Conservation (phyloP, 768 basidiomycete genomes). For the Mycena capillaripes region DNA sequence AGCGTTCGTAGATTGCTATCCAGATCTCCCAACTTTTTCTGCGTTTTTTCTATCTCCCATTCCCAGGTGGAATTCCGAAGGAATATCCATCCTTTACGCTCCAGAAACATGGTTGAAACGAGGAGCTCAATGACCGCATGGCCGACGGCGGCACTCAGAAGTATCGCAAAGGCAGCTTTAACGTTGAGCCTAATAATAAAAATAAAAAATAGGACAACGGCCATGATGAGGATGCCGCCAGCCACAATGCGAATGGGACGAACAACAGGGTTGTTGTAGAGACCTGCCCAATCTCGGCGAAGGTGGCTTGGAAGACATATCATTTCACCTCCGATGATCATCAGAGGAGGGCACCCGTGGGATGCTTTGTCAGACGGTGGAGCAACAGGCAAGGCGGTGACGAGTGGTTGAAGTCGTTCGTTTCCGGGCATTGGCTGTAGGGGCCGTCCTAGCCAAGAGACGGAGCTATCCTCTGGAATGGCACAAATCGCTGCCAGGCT, state of each 20-base stretch:
- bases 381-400: conserved; percentile 38
- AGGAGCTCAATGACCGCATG: background rate
- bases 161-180: background rate
- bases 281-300: conserved; percentile 8
- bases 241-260: background rate
- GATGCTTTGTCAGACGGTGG: background rate
- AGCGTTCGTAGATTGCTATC: background rate
- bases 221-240: background rate
- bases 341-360: background rate
- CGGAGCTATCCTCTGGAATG: conserved; percentile 13
- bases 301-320: background rate
- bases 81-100: conserved; percentile 3
- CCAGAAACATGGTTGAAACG: background rate
- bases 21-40: background rate
- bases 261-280: conserved; percentile 5
- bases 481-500: conserved; percentile 40
- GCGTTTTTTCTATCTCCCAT: background rate
- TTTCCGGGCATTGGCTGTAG: conserved; percentile 37
- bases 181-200: background rate
- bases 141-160: background rate
- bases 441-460: conserved; percentile 40
- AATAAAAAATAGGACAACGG: background rate
- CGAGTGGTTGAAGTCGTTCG: conserved; percentile 40
- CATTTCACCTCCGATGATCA: conserved; percentile 24
- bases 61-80: background rate